Conservation (phyloP, 1,284 basidiomycete genomes). For the Rhodotorula mucilaginosa region DNA sequence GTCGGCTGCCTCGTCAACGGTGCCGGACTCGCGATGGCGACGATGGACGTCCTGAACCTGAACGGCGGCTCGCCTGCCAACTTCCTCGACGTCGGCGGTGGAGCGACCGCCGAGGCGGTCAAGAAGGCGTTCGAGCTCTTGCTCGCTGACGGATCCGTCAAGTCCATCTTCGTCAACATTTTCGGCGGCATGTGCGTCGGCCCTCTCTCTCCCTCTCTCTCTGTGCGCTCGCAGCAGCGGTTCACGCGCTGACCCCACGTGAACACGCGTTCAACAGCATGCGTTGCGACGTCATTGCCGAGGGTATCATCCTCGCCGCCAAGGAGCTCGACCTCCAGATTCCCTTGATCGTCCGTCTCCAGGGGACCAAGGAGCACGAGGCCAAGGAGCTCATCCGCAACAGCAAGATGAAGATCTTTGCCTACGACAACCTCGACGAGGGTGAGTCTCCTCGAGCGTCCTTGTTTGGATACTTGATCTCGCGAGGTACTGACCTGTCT, state of each 20-base stretch:
- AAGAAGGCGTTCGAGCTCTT: slow-evolving; percentile 99
- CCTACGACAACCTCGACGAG: slow-evolving; percentile 80
- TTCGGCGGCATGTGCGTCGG: slow-evolving; percentile 46
- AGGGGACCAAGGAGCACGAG: slow-evolving; percentile 94
- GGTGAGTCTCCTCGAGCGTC: slow-evolving; percentile 45
- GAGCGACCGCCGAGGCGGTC: slow-evolving; percentile 95
- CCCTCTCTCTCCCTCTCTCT: slow-evolving; percentile 46
- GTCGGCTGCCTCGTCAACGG: slow-evolving; percentile 99
- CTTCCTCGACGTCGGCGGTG: slow-evolving; percentile 94
- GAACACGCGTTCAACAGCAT: slow-evolving; percentile 64
- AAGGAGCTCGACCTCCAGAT: slow-evolving; percentile 82
- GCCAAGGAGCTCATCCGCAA: slow-evolving; percentile 74
- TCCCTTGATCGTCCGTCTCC: slow-evolving; percentile 88
- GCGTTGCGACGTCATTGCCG: slow-evolving; percentile 75
- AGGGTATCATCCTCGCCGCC: slow-evolving; percentile 94
- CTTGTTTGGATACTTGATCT: too few relatives aligned
- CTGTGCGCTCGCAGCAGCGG: slow-evolving; percentile 58
- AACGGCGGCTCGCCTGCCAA: slow-evolving; percentile 97
- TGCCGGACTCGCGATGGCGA: slow-evolving; percentile 98
- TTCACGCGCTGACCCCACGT: background rate
- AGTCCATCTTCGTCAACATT: slow-evolving; percentile 95
- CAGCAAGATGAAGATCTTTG: slow-evolving; percentile 71
- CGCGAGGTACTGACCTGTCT: background rate
- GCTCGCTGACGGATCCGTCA: slow-evolving; percentile 83
- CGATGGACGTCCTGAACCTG: slow-evolving; percentile 96